A percentile compares a stretch with the other conserved stretches of the same genome.
Evolutionary conservation across 2,329 filamentous ascomycete species (phyloP).

Genomic region (Pyricularia grisea): DNA sequence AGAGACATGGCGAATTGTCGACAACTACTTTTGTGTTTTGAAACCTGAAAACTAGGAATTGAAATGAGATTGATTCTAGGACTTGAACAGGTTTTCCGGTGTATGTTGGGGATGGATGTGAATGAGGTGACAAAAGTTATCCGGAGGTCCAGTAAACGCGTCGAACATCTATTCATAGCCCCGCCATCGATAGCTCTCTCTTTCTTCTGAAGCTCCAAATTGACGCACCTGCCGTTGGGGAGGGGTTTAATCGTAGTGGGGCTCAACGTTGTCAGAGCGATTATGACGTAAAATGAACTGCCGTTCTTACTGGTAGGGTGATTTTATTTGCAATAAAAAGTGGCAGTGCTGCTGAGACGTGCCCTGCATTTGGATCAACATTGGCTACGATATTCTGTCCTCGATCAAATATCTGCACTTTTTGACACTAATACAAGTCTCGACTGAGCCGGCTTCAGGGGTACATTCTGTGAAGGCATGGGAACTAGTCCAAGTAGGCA

Average conservation of each 20-base stretch:
- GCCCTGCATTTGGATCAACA: not conserved
- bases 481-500: not conserved
- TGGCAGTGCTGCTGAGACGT: not conserved
- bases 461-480: not conserved
- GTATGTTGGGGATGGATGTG: not conserved
- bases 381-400: not conserved
- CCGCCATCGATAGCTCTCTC: not conserved
- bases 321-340: not conserved
- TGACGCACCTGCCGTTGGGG: conserved; percentile 2
- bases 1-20: conserved; percentile 68
- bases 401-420: not conserved
- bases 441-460: not conserved
- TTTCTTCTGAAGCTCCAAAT: conserved; percentile 3
- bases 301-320: not conserved
- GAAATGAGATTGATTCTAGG: conserved; percentile 4
- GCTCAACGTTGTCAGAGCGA: not conserved
- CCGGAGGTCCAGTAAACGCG: not conserved
- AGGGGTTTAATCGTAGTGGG: conserved; percentile 3
- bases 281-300: conserved; percentile 12
- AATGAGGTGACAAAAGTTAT: not conserved
- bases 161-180: not conserved
- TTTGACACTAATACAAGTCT: not conserved
- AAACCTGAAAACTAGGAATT: conserved; percentile 11
- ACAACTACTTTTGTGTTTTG: conserved; percentile 9
- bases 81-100: not conserved